Base-by-base conservation (phyloP, 2,329 filamentous ascomycete genomes). In the Colletotrichum sp. region DNA sequence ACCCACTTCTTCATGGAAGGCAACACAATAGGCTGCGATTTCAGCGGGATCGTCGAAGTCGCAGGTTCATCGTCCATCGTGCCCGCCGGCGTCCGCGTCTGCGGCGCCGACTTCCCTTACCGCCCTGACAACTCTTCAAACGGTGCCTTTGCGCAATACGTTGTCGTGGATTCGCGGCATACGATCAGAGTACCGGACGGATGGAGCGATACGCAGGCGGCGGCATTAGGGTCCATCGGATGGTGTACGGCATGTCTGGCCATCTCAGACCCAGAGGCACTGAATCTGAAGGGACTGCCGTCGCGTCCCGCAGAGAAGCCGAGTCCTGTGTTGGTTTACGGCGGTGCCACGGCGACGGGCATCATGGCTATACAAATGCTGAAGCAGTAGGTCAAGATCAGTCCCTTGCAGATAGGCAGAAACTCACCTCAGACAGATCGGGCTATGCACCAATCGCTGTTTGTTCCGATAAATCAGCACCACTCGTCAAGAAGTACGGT, bases 361-460 rank as follows among this genome's bases (percentile, higher is more conserved):
- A 81, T 79, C 1, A 81, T 83, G 75, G 81, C 82, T 2, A 78
- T 71, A 39, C 82, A 83, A 57, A n/a, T 83, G 5, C 66, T 83
- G 30, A 79, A 75, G 26, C 55, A 72, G 82, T 81, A 44, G 72
- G 79, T 79, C 8, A 21, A 52, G 10, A 21, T 52, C n/a, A 21
- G 18, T 52, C n/a, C 44, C 44, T 52, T 52, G 44, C 1, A 52
- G 44, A 21, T 13, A n/a, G 44, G n/a, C n/a, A 52, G 44, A 52
- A 16, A 1, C 72, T 70, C 13, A 64, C 21, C 10, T 34, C n/a
- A 5, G 12, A 13, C 26, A 30, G 59, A 28, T 59, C 59, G 8
- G 69, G 69, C 7, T 72, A 72, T 21, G 24, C 24, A 3, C 62
- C 69, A 12, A 72, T 72, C 34, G 62, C 49, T 6, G 57, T 26